Base-by-base conservation (phyloP, 1,284 basidiomycete species). In the Bothia castanella region DNA sequence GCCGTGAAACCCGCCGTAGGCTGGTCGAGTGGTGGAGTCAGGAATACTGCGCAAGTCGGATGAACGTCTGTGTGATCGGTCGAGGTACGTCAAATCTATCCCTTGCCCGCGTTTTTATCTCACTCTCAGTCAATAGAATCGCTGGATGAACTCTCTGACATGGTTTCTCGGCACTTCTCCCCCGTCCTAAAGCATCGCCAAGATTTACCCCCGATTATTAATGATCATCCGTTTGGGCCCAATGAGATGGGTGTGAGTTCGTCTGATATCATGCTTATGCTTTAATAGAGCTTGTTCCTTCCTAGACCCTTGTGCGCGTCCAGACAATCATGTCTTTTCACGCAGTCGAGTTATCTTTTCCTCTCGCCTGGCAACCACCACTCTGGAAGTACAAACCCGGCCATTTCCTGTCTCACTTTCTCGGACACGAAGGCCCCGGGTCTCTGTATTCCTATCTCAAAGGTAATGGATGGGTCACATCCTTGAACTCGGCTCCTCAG, bases 351-450 rank as follows among this genome's bases (percentile, higher is more conserved):
- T 78, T 99, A 39, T 85, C 85, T 4, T 97, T 97, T 72, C 92
- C 92, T 16, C 74, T 96, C 53, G 87, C 87, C 21, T 93, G 94
- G 67, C 87, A 97, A 64, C 75, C 82, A 6, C 83, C 87, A 1
- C 73, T 84, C 41, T 97, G 89, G 82, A 77, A 81, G 32, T 76
- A 86, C 63, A 94, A 94, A 74, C 96, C 97, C 2, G 83, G 78
- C 4, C 73, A 82, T 55, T 89, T 94, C 67, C 66, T 99, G 17
- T 79, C 85, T 3, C 92, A 97, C 69, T 87, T 97, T 63, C 72
- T 97, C 42, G 97, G 97, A 0, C 96, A 99, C 68, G 97, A 99
- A 72, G 97, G 97, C 4, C 85, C 89, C 34, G 97, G 97, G 1
- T 97, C 94, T 1, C 74, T 99, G 37, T 80, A 95, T 58, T 92